Base-by-base conservation (phyloP, 495 filamentous ascomycete genomes). In the Aspergillus bertholletiae region DNA sequence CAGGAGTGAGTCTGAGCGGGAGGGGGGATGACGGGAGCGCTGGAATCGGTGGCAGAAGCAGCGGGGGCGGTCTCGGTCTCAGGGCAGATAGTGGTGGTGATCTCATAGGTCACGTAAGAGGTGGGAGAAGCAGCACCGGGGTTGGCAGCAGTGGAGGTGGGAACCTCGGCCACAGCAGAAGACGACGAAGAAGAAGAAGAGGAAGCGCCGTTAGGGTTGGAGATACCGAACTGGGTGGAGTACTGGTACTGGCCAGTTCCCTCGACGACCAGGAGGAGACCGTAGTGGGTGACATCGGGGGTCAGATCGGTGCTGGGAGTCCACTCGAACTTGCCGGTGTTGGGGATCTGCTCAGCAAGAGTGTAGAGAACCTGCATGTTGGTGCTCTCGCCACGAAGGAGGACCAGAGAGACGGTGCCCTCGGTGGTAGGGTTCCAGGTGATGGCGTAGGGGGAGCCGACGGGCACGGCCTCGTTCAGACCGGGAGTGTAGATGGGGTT, bases 211-310 rank as follows among this genome's bases (percentile, higher is more conserved):
- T 58, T 49, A 56, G 66, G 66, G 69, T 83, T 84, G 49, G 68
- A 67, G 68, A 89, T 74, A 62, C 86, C 86, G 71, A 88, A 89
- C 64, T 88, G 86, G 39, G 81, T 82, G 22, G 79, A 80, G 72
- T 81, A 89, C 67, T 89, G 86, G 76, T 84, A 89, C 59, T 77
- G 63, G 60, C 84, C 83, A 54, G 75, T 81, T 9, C 66, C 70
- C 64, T 86, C 83, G 34, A 77, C 81, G 54, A 88, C 84, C 57
- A 89, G 66, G 59, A 87, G 76, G 53, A 88, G 72, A 54, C 84
- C 86, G 70, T 88, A 89, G 70, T 85, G 71, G 58, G 75, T 78
- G 49, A 58, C 59, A 46, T 80, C 78, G 47, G 69, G 58, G 53
- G 71, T 68, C 30, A 88, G 78, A 41, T 54, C 55, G 41, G 74